Base-by-base conservation (phyloP, 83 land plant species). In the Picea mariana region DNA sequence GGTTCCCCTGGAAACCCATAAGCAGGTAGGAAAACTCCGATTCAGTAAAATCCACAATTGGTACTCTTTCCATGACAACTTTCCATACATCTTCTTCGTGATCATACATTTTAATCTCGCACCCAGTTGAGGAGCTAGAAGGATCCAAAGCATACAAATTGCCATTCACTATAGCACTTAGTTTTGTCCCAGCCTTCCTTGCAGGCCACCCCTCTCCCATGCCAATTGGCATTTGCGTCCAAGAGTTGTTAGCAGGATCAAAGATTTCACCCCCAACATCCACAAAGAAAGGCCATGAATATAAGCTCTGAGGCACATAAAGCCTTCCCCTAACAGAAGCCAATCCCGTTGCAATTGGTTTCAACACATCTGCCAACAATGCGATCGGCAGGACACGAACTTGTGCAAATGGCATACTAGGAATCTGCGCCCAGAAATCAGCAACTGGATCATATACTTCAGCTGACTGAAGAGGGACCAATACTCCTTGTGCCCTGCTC, bases 181-280 rank as follows among this genome's bases (percentile, higher is more conserved):
- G 68, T 52, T 87, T 87, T 9, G 83, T 87, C 16, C 89, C 89
- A 20, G 87, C 89, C 26, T 87, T 87, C 4, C 87, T 77, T 21
- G 87, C 87, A 15, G 89, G 89, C 89, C 89, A 87, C 34, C 78
- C 89, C 68, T 87, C 87, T 12, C 87, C 87, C 89, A 87, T 87
- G 52, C 89, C 89, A 20, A 38, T n/a, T 3, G 87, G 87, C 89
- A 87, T 87, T 61, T 84, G 87, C 2, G 24, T 59, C 89, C 89
- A 87, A 38, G 62, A 4, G 55, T 81, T 61, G 17, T 67, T 40
- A n/a, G 63, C 75, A 47, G 87, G 89, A 67, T 87, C 87, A 77
- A 49, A 87, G 1, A 81, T 75, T 73, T 87, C 89, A 24, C 89
- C 89, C 12, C 89, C 84, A 42, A 84, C 87, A 71, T 87, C 87